Evolutionary conservation across 208 protist genomes (phyloP).

Genomic region (Tritrichomonas foetus): DNA sequence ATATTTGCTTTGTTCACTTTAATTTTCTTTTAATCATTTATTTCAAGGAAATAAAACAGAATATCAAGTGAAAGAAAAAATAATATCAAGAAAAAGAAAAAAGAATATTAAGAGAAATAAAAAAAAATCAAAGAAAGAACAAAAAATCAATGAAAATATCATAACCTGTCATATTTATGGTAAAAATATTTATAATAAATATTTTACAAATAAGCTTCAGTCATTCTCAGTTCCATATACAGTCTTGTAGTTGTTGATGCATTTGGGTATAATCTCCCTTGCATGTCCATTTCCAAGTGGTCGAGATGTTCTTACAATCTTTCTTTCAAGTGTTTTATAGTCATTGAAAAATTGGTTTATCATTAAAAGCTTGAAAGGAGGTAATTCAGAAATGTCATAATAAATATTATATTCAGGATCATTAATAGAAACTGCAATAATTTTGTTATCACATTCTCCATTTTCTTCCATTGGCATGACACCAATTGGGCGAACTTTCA

Average conservation of each 20-base stretch:
- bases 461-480: conserved; percentile 23
- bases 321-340: conserved; percentile 23
- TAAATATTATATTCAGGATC: conserved; percentile 37
- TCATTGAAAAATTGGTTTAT: conserved; percentile 29
- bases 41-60: too few relatives aligned
- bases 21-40: too few relatives aligned
- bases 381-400: background rate
- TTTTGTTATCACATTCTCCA: background rate
- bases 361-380: conserved; percentile 16
- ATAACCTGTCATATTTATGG: too few relatives aligned
- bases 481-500: conserved; percentile 38
- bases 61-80: too few relatives aligned
- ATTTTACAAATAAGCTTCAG: too few relatives aligned
- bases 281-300: background rate
- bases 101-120: too few relatives aligned
- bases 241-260: background rate
- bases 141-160: too few relatives aligned
- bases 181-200: too few relatives aligned
- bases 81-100: too few relatives aligned
- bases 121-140: too few relatives aligned
- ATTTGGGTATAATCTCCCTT: background rate
- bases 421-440: background rate
- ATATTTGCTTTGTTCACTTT: too few relatives aligned
- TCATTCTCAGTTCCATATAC: too few relatives aligned
- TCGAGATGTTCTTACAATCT: background rate